These are phyloP conservation scores for Penicillium palitans DNA, from an alignment of 2,329 filamentous ascomycete genomes.

Conservation along the genomic window DNA sequence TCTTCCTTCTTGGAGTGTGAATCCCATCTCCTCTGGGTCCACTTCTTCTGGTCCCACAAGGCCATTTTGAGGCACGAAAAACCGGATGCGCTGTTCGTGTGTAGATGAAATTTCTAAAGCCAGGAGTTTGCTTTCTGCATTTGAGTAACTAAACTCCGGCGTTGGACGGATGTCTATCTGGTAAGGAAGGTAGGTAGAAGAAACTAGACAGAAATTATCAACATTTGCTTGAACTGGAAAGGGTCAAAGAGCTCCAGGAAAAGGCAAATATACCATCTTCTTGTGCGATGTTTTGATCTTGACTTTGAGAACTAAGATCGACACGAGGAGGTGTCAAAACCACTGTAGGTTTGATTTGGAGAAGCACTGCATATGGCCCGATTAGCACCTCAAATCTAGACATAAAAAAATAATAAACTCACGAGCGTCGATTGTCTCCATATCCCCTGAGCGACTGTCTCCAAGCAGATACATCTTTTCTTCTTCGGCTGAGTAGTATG, in stretches of 20 bases:
- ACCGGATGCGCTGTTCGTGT: slow-evolving; percentile 51
- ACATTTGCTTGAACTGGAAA: background rate
- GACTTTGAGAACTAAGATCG: slow-evolving; percentile 44
- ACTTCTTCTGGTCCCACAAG: slow-evolving; percentile 46
- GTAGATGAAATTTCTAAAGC: slow-evolving; percentile 56
- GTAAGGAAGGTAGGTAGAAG: slow-evolving; percentile 58
- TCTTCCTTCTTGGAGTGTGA: slow-evolving; percentile 61
- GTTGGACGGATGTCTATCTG: slow-evolving; percentile 67
- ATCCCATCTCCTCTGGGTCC: slow-evolving; percentile 43
- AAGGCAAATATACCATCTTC: slow-evolving; percentile 35
- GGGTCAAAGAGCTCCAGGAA: background rate
- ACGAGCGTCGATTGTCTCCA: slow-evolving; percentile 66
- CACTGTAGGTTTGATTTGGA: slow-evolving; percentile 62
- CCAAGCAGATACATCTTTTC: slow-evolving; percentile 74
- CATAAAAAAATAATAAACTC: slow-evolving; percentile 13
- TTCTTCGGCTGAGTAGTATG: slow-evolving; percentile 73
- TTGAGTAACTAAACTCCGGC: slow-evolving; percentile 69
- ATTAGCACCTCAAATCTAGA: background rate
- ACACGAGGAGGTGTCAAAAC: slow-evolving; percentile 59
- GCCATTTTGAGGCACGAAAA: slow-evolving; percentile 63
- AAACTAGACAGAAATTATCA: slow-evolving; percentile 34
- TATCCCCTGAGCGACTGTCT: slow-evolving; percentile 68
- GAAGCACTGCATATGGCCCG: slow-evolving; percentile 52
- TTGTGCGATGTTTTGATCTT: slow-evolving; percentile 47
- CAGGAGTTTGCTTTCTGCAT: slow-evolving; percentile 65